phyloP scores from a whole-genome alignment of 306 rosid genomes.

The Sophora flavescens region DNA sequence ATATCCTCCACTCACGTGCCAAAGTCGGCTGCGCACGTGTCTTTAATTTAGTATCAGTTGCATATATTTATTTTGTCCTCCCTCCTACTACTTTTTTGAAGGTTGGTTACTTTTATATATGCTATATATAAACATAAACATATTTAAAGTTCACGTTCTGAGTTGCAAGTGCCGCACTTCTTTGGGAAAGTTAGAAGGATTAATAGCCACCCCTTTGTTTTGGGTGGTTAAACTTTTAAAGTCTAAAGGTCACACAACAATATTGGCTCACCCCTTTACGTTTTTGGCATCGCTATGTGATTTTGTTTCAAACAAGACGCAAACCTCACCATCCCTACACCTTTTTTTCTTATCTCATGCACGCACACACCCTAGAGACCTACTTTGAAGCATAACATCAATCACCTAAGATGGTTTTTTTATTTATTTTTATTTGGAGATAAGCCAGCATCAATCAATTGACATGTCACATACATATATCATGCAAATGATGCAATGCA shows the following conservation, averaged over 20 bases:
- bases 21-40: slow-evolving; percentile 70
- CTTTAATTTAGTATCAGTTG: slow-evolving; percentile 28
- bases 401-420: slow-evolving; percentile 31
- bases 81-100: slow-evolving; percentile 32
- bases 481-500: slow-evolving; percentile 42
- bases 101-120: slow-evolving; percentile 39
- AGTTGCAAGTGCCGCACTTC: slow-evolving; percentile 50
- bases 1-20: slow-evolving; percentile 61
- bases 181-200: slow-evolving; percentile 50
- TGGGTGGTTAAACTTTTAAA: slow-evolving; percentile 45
- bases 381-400: slow-evolving; percentile 16
- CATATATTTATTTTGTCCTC: slow-evolving; percentile 42
- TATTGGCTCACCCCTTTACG: slow-evolving; percentile 36
- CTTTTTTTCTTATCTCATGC: slow-evolving; percentile 35
- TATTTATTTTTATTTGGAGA: neutral
- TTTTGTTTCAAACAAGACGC: slow-evolving; percentile 42
- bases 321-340: slow-evolving; percentile 20
- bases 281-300: slow-evolving; percentile 29
- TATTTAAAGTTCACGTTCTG: slow-evolving; percentile 56
- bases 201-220: slow-evolving; percentile 53
- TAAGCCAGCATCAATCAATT: slow-evolving; percentile 40
- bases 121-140: slow-evolving; percentile 33
- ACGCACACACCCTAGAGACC: neutral
- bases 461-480: slow-evolving; percentile 16
- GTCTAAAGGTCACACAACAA: slow-evolving; percentile 1